phyloP scores from a whole-genome alignment of 2,329 filamentous ascomycete species.

The Fusarium burgessii region DNA sequence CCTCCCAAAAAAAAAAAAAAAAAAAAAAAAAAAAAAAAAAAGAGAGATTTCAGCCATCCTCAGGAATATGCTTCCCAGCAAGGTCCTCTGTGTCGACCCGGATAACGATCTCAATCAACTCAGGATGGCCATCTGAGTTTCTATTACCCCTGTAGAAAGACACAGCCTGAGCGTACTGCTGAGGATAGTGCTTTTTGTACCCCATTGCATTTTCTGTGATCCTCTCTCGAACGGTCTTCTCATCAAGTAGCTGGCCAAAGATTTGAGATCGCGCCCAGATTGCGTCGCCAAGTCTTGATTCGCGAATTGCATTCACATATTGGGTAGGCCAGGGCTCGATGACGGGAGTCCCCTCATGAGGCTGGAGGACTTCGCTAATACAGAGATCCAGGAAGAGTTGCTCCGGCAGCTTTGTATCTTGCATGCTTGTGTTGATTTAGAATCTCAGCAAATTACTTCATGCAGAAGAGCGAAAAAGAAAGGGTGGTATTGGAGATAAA shows the following conservation, averaged over 20 bases:
- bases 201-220: constrained; percentile 1
- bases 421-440: neutral
- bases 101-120: neutral
- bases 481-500: too few relatives aligned
- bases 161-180: neutral
- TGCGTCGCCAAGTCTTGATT: neutral
- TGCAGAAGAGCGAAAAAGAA: too few relatives aligned
- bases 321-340: neutral
- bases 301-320: neutral
- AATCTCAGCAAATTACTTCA: neutral
- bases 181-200: neutral
- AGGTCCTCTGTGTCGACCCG: neutral
- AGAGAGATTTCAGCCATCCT: accelerated
- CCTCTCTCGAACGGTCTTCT: neutral
- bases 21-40: too few relatives aligned
- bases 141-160: neutral
- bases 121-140: neutral
- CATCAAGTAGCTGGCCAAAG: neutral
- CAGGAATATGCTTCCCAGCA: accelerated
- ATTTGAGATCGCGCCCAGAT: constrained; percentile 8
- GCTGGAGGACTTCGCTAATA: neutral
- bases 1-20: too few relatives aligned
- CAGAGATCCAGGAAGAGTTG: neutral
- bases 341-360: accelerated
- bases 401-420: neutral